Evolutionary conservation across 768 basidiomycete genomes (phyloP).

Genomic region (Mycena chlorophos): DNA sequence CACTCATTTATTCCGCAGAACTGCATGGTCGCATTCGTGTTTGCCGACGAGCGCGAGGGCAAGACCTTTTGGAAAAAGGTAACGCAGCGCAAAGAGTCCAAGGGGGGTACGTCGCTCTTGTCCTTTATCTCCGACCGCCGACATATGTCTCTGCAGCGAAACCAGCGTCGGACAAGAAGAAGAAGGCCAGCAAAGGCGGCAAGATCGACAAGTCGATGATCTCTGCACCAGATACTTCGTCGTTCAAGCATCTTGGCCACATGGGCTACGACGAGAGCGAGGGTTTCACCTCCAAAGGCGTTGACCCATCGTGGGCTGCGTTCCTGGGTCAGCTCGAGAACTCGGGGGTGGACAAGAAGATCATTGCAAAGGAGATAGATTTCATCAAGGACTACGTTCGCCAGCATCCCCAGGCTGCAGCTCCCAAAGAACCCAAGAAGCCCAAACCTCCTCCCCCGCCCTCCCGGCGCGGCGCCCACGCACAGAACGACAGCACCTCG

Average conservation of each 20-base stretch:
- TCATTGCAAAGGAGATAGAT: constrained; percentile 77
- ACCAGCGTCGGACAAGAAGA: constrained; percentile 53
- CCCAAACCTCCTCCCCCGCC: constrained; percentile 56
- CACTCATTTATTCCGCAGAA: constrained; percentile 47
- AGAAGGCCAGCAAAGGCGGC: constrained; percentile 60
- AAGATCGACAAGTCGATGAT: constrained; percentile 94
- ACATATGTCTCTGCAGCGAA: constrained; percentile 41
- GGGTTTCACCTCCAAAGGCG: constrained; percentile 82
- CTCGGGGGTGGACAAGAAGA: constrained; percentile 63
- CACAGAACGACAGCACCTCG: constrained; percentile 36
- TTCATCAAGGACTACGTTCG: constrained; percentile 86
- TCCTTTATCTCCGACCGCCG: constrained; percentile 10
- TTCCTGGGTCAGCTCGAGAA: constrained; percentile 66
- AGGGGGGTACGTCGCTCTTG: constrained; percentile 42
- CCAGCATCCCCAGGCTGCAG: constrained; percentile 44
- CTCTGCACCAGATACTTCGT: constrained; percentile 72
- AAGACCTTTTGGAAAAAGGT: constrained; percentile 86
- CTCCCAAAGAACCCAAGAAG: constrained; percentile 41
- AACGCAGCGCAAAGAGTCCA: constrained; percentile 58
- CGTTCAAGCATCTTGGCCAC: constrained; percentile 89
- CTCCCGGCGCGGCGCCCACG: constrained; percentile 39
- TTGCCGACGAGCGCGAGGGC: constrained; percentile 84
- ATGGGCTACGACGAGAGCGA: constrained; percentile 91
- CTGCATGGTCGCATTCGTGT: constrained; percentile 90
- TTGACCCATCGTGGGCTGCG: constrained; percentile 87